Evolutionary conservation across 495 filamentous ascomycete genomes (phyloP).

Genomic region (Daldinia bambusicola): DNA sequence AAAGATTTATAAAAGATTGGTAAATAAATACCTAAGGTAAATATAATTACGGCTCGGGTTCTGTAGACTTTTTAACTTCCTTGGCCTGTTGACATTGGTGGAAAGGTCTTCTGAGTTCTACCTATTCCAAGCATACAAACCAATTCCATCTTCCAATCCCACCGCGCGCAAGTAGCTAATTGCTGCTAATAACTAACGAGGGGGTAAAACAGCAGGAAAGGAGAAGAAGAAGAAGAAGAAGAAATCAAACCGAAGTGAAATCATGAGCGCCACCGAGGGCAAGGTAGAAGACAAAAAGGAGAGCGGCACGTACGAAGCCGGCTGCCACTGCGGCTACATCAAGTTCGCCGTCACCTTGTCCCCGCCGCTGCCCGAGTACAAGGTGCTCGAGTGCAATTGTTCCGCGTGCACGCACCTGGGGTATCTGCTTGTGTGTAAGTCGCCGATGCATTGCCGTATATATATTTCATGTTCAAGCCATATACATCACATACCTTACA

Average conservation of each 20-base stretch:
- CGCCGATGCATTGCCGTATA: no score
- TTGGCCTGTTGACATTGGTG: no score
- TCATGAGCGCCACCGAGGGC: constrained; percentile 10
- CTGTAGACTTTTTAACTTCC: no score
- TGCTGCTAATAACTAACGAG: no score
- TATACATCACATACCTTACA: no score
- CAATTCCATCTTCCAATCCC: no score
- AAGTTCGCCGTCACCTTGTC: constrained; percentile 46
- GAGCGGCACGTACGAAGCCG: constrained; percentile 42
- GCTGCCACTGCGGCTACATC: constrained; percentile 52
- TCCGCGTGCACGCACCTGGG: constrained; percentile 46
- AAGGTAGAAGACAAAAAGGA: constrained; percentile 10
- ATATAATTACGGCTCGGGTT: no score
- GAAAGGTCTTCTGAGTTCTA: no score
- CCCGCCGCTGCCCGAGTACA: constrained; percentile 43
- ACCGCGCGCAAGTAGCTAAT: no score
- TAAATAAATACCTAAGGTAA: no score
- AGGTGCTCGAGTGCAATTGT: constrained; percentile 47
- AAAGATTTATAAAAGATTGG: neutral
- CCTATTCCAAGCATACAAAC: no score
- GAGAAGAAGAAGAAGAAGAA: neutral
- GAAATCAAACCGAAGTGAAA: neutral
- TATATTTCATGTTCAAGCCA: no score
- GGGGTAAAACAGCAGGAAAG: neutral
- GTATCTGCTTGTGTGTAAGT: constrained; percentile 51